A percentile compares a stretch with the other conserved stretches of the same genome.
phyloP scores from a whole-genome alignment of 306 rosid genomes.

The Lablab purpureus region DNA sequence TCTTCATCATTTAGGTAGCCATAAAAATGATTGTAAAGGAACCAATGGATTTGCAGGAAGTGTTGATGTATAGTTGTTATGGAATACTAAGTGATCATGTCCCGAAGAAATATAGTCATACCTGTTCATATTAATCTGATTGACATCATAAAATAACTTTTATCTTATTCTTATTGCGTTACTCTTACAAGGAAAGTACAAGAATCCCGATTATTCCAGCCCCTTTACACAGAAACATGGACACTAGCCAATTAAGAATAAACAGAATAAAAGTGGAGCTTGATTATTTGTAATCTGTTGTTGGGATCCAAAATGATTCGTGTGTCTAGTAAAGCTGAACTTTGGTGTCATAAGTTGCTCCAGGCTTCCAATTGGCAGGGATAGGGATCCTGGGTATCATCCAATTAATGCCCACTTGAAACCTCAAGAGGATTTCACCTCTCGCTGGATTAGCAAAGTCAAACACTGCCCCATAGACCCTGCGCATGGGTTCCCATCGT shows the following conservation, averaged over 20 bases:
- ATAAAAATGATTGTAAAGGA: too few relatives aligned
- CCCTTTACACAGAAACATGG: neutral
- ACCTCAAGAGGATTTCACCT: constrained; percentile 58
- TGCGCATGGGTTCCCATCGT: constrained; percentile 64
- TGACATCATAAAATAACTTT: too few relatives aligned
- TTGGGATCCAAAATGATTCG: neutral
- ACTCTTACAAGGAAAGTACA: too few relatives aligned
- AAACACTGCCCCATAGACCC: constrained; percentile 73
- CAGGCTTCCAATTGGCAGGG: constrained; percentile 60
- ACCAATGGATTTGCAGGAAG: too few relatives aligned
- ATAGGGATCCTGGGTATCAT: constrained; percentile 50
- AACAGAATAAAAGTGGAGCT: neutral
- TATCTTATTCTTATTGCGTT: too few relatives aligned
- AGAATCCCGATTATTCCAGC: neutral
- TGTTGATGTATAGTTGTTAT: too few relatives aligned
- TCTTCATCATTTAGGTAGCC: too few relatives aligned
- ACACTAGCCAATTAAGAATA: neutral
- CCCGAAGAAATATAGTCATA: too few relatives aligned
- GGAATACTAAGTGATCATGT: too few relatives aligned
- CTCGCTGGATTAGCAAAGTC: constrained; percentile 68
- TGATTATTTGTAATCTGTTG: neutral
- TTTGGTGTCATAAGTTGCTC: constrained; percentile 58
- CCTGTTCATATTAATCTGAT: too few relatives aligned
- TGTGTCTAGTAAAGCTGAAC: constrained; percentile 43
- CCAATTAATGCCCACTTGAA: constrained; percentile 57